Percentiles rank a stretch among this genome's conserved stretches.
Evolutionary conservation across 192 early-diverging fungal species (phyloP).

Genomic region (Coemansia sp.): DNA sequence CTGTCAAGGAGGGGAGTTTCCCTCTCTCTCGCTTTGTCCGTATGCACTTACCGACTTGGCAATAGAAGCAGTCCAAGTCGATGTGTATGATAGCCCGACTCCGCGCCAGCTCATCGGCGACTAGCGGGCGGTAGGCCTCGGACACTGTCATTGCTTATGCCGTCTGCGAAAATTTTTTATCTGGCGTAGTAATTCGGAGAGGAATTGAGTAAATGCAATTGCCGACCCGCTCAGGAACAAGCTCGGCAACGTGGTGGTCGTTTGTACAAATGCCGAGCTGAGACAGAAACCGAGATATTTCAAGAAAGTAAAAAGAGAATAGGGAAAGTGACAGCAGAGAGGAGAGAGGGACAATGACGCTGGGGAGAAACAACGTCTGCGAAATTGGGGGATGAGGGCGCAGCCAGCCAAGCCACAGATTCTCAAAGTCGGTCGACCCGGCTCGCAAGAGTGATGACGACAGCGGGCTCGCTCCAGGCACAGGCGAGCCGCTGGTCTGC

Average conservation of each 20-base stretch:
- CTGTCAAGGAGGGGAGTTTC: not conserved
- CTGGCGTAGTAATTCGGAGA: not conserved
- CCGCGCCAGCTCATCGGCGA: slow-evolving; percentile 43
- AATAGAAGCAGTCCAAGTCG: slow-evolving; percentile 75
- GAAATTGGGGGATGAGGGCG: not conserved
- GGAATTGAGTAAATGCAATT: not conserved
- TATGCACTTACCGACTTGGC: slow-evolving; percentile 71
- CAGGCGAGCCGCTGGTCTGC: not conserved
- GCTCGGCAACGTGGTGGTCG: not conserved
- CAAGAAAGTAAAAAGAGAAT: slow-evolving; percentile 2
- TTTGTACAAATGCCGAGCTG: not conserved
- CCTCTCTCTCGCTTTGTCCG: not conserved
- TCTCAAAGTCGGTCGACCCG: not conserved
- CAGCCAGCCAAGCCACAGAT: slow-evolving; percentile 2
- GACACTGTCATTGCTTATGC: slow-evolving; percentile 15
- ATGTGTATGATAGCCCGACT: slow-evolving; percentile 60
- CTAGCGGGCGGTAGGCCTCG: slow-evolving; percentile 14
- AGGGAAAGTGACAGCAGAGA: not conserved
- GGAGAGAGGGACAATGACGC: not conserved
- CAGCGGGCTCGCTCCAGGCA: too few species aligned
- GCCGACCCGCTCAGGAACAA: not conserved
- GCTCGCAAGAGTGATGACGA: slow-evolving; percentile 1
- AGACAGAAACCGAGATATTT: not conserved
- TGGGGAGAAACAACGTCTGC: not conserved
- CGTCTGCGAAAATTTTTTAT: too few species aligned